A percentile compares a stretch with the other conserved stretches of the same genome.
Conservation (phyloP, 441 rosid genomes). For the Pelargonium citronellum region DNA sequence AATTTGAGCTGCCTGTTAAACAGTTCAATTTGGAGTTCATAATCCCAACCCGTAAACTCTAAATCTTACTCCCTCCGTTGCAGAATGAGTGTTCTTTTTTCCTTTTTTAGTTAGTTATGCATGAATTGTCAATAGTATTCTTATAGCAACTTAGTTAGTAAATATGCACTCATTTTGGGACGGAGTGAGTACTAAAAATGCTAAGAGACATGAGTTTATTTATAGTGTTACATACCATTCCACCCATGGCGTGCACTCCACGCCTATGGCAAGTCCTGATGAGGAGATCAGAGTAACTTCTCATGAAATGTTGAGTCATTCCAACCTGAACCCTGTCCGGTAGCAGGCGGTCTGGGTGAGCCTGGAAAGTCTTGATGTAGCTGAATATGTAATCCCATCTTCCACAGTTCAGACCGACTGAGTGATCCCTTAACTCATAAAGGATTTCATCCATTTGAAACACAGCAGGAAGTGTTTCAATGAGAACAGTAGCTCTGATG, state of each 20-base stretch:
- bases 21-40: neutral
- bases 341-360: conserved; percentile 68
- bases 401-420: conserved; percentile 84
- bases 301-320: conserved; percentile 91
- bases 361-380: conserved; percentile 86
- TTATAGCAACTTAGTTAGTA: too few relatives aligned
- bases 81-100: too few relatives aligned
- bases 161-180: too few relatives aligned
- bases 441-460: conserved; percentile 94
- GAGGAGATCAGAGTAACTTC: conserved; percentile 84
- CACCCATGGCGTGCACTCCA: conserved; percentile 94
- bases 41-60: too few relatives aligned
- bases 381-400: conserved; percentile 96
- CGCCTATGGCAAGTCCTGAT: conserved; percentile 77
- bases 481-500: conserved; percentile 78
- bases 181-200: too few relatives aligned
- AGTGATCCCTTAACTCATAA: conserved; percentile 73
- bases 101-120: too few relatives aligned
- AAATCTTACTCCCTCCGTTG: too few relatives aligned
- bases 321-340: conserved; percentile 80
- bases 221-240: conserved; percentile 48
- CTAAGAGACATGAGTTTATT: too few relatives aligned
- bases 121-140: too few relatives aligned
- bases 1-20: conserved; percentile 82
- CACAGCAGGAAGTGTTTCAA: conserved; percentile 89